Conservation (phyloP, 139 green algal genomes). For the Haematococcus lacustris region DNA sequence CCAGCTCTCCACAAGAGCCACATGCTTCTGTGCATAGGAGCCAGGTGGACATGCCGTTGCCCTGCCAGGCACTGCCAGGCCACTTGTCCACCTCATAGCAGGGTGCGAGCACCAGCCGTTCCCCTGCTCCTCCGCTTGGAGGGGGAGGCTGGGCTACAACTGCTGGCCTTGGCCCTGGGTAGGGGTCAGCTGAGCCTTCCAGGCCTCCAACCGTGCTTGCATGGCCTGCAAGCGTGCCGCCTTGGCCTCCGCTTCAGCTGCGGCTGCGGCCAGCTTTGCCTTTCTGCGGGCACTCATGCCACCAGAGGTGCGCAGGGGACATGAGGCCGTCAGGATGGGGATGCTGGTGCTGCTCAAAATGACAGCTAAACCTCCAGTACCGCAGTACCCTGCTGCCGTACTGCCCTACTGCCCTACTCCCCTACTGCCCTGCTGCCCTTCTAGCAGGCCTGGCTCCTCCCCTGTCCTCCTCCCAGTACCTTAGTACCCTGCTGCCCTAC, state of each 20-base stretch:
- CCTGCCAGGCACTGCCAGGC: no score
- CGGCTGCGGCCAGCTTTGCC: background rate
- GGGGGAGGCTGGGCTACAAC: no score
- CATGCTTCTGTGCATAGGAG: no score
- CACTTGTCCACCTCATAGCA: no score
- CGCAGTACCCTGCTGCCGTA: background rate
- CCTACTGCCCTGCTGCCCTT: background rate
- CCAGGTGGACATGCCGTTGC: no score
- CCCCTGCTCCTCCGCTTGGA: no score
- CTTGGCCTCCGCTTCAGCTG: slow-evolving; percentile 22
- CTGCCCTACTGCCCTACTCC: background rate
- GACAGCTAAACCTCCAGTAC: background rate
- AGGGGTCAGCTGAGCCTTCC: slow-evolving; percentile 42
- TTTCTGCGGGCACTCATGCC: background rate
- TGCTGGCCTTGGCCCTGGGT: no score
- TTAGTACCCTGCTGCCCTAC: background rate
- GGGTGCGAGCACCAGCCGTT: no score
- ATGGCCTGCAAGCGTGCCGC: slow-evolving; percentile 29
- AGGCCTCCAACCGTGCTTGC: slow-evolving; percentile 55
- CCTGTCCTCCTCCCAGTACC: background rate
- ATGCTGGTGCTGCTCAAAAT: background rate
- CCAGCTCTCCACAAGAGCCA: no score
- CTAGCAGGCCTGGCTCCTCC: background rate
- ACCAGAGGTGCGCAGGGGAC: background rate
- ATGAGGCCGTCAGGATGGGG: no score